phyloP scores from a whole-genome alignment of 2,329 filamentous ascomycete species.

The Zymoseptoria pseudotritici region DNA sequence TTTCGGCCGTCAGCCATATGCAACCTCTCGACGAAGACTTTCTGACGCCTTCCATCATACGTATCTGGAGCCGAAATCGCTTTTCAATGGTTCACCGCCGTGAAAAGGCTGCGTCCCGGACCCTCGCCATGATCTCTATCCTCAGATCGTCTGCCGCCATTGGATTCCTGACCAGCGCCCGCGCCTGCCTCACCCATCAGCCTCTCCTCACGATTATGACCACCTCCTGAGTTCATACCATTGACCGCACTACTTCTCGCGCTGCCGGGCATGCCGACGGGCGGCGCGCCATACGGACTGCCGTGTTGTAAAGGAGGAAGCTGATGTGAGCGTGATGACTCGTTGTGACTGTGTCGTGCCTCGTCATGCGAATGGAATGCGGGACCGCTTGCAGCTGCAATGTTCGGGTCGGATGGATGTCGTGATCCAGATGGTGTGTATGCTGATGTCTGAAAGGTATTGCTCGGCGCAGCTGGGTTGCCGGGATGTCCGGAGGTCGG shows the following conservation, averaged over 20 bases:
- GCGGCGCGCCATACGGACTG: constrained; percentile 13
- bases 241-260: constrained; percentile 5
- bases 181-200: constrained; percentile 1
- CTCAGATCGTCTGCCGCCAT: not conserved
- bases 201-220: constrained; percentile 1
- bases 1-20: not conserved
- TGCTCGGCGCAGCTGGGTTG: constrained; percentile 7
- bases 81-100: constrained; percentile 5
- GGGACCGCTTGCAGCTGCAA: not conserved
- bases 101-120: not conserved
- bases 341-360: constrained; percentile 1
- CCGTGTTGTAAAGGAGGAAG: constrained; percentile 15
- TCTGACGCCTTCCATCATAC: not conserved
- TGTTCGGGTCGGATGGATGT: constrained; percentile 1
- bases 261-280: constrained; percentile 13
- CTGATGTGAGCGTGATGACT: constrained; percentile 1
- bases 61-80: not conserved
- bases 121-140: constrained; percentile 1
- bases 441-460: constrained; percentile 10
- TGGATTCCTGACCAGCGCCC: not conserved
- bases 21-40: not conserved
- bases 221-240: not conserved
- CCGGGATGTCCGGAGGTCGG: not conserved
- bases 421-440: constrained; percentile 4
- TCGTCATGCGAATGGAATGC: not conserved